These are phyloP conservation scores for Gilbertella persicaria DNA, from an alignment of 371 early-diverging fungal species.

Conservation along the genomic window DNA sequence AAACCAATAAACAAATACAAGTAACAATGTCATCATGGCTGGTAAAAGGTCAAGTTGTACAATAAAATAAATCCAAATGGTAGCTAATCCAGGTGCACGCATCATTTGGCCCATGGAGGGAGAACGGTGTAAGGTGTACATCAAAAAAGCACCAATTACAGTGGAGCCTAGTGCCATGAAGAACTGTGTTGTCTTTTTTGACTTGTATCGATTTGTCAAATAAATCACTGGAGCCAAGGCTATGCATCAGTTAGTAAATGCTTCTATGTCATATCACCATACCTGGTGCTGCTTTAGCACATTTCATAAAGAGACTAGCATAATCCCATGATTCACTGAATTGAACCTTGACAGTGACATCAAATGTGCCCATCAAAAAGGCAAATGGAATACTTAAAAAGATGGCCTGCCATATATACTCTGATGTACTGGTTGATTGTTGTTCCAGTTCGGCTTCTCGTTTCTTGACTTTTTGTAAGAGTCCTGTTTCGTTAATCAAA, in stretches of 20 bases:
- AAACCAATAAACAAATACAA: slow-evolving; percentile 55
- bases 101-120: slow-evolving; percentile 67
- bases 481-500: slow-evolving; percentile 51
- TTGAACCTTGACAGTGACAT: slow-evolving; percentile 60
- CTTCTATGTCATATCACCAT: slow-evolving; percentile 3
- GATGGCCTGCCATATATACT: slow-evolving; percentile 59
- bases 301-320: slow-evolving; percentile 31
- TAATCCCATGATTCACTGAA: slow-evolving; percentile 55
- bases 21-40: slow-evolving; percentile 46
- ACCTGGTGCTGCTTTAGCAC: slow-evolving; percentile 57
- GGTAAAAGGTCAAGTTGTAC: slow-evolving; percentile 60
- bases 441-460: slow-evolving; percentile 34
- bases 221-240: slow-evolving; percentile 58
- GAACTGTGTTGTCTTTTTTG: slow-evolving; percentile 36
- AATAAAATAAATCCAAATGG: slow-evolving; percentile 61
- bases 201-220: slow-evolving; percentile 55
- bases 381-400: slow-evolving; percentile 59
- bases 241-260: slow-evolving; percentile 12
- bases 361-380: slow-evolving; percentile 56
- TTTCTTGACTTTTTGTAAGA: slow-evolving; percentile 47
- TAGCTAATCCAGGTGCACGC: slow-evolving; percentile 63
- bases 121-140: slow-evolving; percentile 56
- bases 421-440: slow-evolving; percentile 28
- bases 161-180: slow-evolving; percentile 47
- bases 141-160: slow-evolving; percentile 50